Base-by-base conservation (phyloP, 2,329 filamentous ascomycete genomes). In the Colletotrichum sp. region DNA sequence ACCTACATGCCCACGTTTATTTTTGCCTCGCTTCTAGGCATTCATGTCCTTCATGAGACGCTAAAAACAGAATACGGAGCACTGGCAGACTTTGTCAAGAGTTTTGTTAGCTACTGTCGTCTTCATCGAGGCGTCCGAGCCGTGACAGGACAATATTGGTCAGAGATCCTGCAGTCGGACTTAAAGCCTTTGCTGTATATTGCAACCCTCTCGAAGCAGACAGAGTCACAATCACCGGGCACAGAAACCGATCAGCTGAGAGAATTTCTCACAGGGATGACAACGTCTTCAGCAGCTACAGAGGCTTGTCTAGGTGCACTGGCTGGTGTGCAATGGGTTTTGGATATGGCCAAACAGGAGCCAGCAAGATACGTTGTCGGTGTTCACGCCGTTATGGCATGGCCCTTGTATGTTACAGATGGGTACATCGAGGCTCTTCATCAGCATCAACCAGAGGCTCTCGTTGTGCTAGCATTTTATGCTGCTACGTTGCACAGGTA, bases 391-490 rank as follows among this genome's bases (percentile, higher is more conserved):
- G 78, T 84, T 6, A 84, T 81, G 49, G 76, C 82, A 3, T 87
- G 85, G 85, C 81, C 84, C 4, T 82, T 86, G 27, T 79, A 82
- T 4, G 72, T 85, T 16, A 78, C 82, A 8, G 75, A 79, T 3
- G 80, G 82, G 13, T 87, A 86, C 57, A 81, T 85, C 3, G 78
- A 74, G 6, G 78, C 86, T 57, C 78, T 89, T 8, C 80, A 82
- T 15, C 75, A 79, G 29, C 81, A 82, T 44, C 78, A 80, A 8
- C 84, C 86, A 0, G 87, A 89, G 77, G 87, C 87, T 2, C 71
- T 86, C 30, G 81, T 81, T 2, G 78, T 85, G 1, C 75, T 89
- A 7, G 84, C 83, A 3, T 86, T 86, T 76, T 89, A 87, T 78
- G 87, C 85, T 6, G 81, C 86, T 6, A 79, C 87, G 13, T 75